phyloP scores from a whole-genome alignment of 1,284 basidiomycete genomes.

The Microbotryum violaceum region DNA sequence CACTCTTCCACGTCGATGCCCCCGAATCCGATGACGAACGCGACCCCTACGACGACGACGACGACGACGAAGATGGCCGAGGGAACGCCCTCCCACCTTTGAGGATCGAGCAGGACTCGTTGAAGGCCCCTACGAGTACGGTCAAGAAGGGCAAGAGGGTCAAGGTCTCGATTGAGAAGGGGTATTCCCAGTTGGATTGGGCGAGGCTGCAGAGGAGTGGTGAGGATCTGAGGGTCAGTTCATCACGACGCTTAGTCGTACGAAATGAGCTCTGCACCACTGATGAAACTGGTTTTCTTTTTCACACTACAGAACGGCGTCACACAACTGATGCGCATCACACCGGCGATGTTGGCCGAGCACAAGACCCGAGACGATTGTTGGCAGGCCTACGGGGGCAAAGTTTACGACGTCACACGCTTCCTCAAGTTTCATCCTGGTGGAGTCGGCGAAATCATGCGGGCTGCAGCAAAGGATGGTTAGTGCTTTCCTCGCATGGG shows the following conservation, averaged over 20 bases:
- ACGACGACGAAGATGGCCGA: slow-evolving; percentile 10
- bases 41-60: slow-evolving; percentile 8
- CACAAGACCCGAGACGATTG: slow-evolving; percentile 82
- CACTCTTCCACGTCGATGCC: slow-evolving; percentile 38
- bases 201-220: slow-evolving; percentile 69
- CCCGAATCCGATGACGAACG: slow-evolving; percentile 36
- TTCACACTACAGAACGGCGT: slow-evolving; percentile 33
- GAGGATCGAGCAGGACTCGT: slow-evolving; percentile 49
- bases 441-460: slow-evolving; percentile 86
- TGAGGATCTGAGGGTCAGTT: slow-evolving; percentile 61
- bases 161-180: slow-evolving; percentile 86
- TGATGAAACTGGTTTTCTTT: slow-evolving; percentile 44
- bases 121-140: slow-evolving; percentile 46
- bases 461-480: slow-evolving; percentile 84
- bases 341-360: slow-evolving; percentile 70
- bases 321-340: slow-evolving; percentile 57
- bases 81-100: slow-evolving; percentile 47
- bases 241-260: neutral
- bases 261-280: slow-evolving; percentile 33
- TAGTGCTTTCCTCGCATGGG: neutral
- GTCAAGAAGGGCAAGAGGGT: slow-evolving; percentile 48
- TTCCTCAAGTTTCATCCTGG: slow-evolving; percentile 92
- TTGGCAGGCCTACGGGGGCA: slow-evolving; percentile 87
- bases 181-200: slow-evolving; percentile 91
- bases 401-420: slow-evolving; percentile 93